Conservation (phyloP, 2,329 filamentous ascomycete species). For the Claviceps cyperi region DNA sequence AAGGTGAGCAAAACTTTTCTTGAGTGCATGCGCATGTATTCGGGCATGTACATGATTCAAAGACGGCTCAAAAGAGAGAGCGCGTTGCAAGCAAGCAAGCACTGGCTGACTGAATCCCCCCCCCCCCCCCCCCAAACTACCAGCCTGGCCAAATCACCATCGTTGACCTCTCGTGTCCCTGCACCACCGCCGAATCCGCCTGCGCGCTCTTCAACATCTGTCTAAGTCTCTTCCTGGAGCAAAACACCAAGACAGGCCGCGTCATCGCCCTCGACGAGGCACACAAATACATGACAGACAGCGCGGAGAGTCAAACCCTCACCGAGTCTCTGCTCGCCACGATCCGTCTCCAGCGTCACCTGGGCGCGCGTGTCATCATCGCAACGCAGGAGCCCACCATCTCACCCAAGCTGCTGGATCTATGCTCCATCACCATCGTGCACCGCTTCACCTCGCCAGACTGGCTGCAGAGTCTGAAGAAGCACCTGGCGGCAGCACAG, state of each 20-base stretch:
- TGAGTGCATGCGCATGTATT: too few species aligned
- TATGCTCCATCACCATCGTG: constrained; percentile 58
- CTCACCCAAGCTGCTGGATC: constrained; percentile 50
- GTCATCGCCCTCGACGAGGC: constrained; percentile 63
- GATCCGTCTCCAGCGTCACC: constrained; percentile 58
- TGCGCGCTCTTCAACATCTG: constrained; percentile 63
- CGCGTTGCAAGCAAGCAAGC: not conserved
- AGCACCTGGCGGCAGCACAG: constrained; percentile 28
- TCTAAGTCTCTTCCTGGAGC: constrained; percentile 49
- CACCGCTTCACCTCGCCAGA: constrained; percentile 56
- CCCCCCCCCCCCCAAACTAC: too few species aligned
- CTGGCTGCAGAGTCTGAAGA: constrained; percentile 36
- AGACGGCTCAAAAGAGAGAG: not conserved
- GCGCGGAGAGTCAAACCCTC: constrained; percentile 38
- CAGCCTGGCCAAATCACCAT: constrained; percentile 23
- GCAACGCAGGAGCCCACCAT: constrained; percentile 68
- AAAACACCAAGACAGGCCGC: constrained; percentile 29
- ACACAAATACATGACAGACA: constrained; percentile 56
- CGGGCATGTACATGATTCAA: not conserved
- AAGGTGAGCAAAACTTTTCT: constrained; percentile 5
- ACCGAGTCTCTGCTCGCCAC: constrained; percentile 47
- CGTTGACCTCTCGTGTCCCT: constrained; percentile 60
- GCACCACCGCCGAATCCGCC: constrained; percentile 49
- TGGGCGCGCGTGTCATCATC: constrained; percentile 51
- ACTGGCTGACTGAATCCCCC: not conserved